These are phyloP conservation scores for Aspergillus aculeatinus DNA, from an alignment of 2,329 filamentous ascomycete species.

Conservation along the genomic window DNA sequence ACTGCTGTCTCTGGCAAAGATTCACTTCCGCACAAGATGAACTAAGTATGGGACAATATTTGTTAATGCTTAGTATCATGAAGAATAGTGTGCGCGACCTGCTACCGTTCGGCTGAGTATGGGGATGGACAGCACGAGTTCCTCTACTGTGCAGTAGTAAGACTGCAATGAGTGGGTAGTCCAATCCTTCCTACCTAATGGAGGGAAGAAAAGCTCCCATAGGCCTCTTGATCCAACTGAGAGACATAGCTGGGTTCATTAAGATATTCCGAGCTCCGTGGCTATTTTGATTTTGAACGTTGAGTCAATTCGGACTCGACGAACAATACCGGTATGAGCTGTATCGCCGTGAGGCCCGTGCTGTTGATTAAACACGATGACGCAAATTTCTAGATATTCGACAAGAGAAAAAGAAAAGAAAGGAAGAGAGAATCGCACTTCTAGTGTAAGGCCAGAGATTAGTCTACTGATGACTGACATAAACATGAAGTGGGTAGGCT, in stretches of 20 bases:
- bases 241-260: neutral
- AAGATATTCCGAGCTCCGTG: neutral
- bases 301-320: neutral
- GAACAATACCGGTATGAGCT: neutral
- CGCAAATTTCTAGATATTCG: neutral
- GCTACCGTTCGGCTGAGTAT: neutral
- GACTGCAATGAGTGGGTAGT: neutral
- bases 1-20: neutral
- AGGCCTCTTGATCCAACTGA: neutral
- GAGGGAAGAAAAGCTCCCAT: neutral
- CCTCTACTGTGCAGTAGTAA: neutral
- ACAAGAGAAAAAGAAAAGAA: neutral
- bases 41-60: neutral
- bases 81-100: neutral
- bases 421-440: neutral
- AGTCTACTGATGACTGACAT: constrained; percentile 9
- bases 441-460: neutral
- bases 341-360: neutral
- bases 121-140: neutral
- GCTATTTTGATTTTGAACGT: neutral
- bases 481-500: constrained; percentile 1
- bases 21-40: neutral
- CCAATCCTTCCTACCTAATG: neutral
- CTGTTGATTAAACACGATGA: neutral
- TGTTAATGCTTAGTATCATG: neutral